phyloP scores from a whole-genome alignment of 192 early-diverging fungal species.

The Phycomyces nitens region DNA sequence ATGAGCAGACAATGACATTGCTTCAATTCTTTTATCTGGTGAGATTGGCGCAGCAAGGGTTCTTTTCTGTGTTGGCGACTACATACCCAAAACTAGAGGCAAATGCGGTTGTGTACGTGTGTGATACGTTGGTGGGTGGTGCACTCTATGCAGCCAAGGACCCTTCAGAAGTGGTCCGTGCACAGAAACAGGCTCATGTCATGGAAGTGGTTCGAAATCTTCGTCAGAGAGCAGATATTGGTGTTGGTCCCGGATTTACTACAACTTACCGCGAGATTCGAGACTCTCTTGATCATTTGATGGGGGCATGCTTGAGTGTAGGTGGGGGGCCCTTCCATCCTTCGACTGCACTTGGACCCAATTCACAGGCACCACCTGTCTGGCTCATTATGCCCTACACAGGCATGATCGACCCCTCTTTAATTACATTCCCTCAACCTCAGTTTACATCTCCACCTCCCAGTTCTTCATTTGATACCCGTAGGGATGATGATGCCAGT shows the following conservation, averaged over 20 bases:
- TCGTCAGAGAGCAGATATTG: background rate
- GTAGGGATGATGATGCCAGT: no score
- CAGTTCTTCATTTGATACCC: background rate
- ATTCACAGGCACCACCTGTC: constrained; percentile 1
- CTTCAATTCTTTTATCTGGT: constrained; percentile 15
- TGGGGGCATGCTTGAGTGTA: background rate
- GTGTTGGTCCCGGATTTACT: background rate
- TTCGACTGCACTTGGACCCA: background rate
- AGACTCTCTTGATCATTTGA: constrained; percentile 7
- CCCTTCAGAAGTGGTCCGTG: background rate
- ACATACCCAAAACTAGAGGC: background rate
- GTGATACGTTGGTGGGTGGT: constrained; percentile 9
- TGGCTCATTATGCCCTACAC: constrained; percentile 18
- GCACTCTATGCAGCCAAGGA: constrained; percentile 11
- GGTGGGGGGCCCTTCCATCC: background rate
- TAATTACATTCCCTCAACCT: background rate
- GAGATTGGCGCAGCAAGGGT: constrained; percentile 12
- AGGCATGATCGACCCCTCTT: constrained; percentile 5
- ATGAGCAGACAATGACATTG: background rate
- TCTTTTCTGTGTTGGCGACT: background rate
- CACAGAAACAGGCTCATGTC: background rate
- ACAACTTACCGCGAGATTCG: constrained; percentile 12
- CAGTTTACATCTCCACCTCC: background rate
- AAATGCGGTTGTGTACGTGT: background rate
- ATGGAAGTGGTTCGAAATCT: constrained; percentile 5